Percentiles rank a stretch among this genome's conserved stretches.
These are phyloP conservation scores for Phaeosphaeriaceae sp. DNA, from an alignment of 2,329 filamentous ascomycete species.

Conservation along the genomic window DNA sequence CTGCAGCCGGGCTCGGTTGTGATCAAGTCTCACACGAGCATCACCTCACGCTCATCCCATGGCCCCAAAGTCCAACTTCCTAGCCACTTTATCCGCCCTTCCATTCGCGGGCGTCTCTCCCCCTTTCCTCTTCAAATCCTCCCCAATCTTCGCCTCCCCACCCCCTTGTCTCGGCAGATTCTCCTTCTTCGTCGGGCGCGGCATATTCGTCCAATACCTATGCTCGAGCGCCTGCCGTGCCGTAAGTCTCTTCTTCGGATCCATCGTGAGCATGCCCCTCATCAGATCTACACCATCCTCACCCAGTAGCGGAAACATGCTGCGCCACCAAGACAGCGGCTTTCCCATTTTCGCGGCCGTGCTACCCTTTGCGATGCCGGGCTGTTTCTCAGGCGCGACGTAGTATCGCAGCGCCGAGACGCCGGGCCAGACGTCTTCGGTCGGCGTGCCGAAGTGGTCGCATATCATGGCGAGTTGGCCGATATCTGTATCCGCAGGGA, in stretches of 20 bases:
- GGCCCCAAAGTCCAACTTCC: constrained; percentile 65
- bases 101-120: constrained; percentile 66
- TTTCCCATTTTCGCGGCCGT: constrained; percentile 63
- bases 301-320: constrained; percentile 81
- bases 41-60: constrained; percentile 17
- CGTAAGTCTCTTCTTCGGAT: constrained; percentile 84
- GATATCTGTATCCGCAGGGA: constrained; percentile 84
- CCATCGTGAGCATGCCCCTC: constrained; percentile 81
- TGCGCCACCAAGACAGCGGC: constrained; percentile 74
- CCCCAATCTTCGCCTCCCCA: constrained; percentile 73
- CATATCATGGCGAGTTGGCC: constrained; percentile 86
- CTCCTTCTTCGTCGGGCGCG: constrained; percentile 80
- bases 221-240: constrained; percentile 81
- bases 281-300: constrained; percentile 85
- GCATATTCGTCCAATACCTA: constrained; percentile 84
- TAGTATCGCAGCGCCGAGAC: constrained; percentile 83
- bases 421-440: constrained; percentile 94
- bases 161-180: constrained; percentile 82
- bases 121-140: constrained; percentile 79
- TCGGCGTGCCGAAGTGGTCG: constrained; percentile 85
- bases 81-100: constrained; percentile 76
- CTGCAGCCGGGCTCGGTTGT: neutral
- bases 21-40: neutral
- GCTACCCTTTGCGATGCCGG: constrained; percentile 34
- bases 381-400: constrained; percentile 65